Evolutionary conservation across 2,329 filamentous ascomycete species (phyloP), one percentile per base, ranked within the genome.

Genomic region (Xylaria sp.): DNA sequence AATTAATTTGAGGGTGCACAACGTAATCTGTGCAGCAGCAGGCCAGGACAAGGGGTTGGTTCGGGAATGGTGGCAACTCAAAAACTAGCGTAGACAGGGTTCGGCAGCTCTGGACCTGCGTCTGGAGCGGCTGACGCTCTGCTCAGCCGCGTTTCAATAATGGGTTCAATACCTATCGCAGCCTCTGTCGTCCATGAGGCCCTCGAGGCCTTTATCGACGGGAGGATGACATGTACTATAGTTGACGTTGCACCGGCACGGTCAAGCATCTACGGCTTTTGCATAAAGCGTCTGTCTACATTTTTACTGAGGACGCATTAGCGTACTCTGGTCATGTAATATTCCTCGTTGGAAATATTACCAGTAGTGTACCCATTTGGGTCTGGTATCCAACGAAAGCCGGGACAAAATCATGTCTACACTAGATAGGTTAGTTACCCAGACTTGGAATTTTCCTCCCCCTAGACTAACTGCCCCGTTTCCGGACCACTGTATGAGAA

Each of bases 1-100:
- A 72, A 65, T 69, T 73, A 72, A 64, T 55, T 60, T 66, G 66
- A 70, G 50, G 63, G 41, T 55, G 48, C 25, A 67, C 51, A 13
- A 25, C 39, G 46, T 51, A 48, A 57, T 44, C 61, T 57, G 7
- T 65, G 41, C 56, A 37, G 62, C 56, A 37, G 62, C 41, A 44
- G 23, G 25, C 34, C 13, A 60, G 48, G 58, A 63, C 39, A 69
- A 50, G 63, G 66, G 65, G 41, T 7, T n/a, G 46, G 28, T 6
- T 63, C 59, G 67, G 67, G 46, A 69, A 62, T 58, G 44, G 66
- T 28, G 58, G 48, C 56, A 61, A 52, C 54, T 56, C 37, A 55
- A 10, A 37, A 23, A 39, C 51, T 63, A 44, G 39, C 3, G 39
- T 44, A 23, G 54, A 55, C 52, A 59, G 57, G 58, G 65, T 56